These are phyloP conservation scores for Allium cepa DNA, from an alignment of 106 monocot genomes.

Conservation along the genomic window DNA sequence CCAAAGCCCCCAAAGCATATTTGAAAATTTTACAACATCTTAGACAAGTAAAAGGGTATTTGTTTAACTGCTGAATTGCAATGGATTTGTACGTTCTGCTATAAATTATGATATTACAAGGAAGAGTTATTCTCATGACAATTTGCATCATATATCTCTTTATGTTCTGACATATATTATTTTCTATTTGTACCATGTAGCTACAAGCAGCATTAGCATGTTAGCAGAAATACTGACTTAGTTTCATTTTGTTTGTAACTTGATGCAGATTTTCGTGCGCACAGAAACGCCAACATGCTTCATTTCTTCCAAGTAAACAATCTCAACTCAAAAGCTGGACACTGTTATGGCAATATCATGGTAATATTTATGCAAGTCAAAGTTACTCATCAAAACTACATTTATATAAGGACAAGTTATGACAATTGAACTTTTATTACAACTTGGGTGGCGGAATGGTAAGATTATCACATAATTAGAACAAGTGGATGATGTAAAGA, in stretches of 20 bases:
- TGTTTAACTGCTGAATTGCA: too few relatives aligned
- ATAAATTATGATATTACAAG: too few relatives aligned
- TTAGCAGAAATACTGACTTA: neutral
- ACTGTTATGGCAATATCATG: neutral
- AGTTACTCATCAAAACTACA: neutral
- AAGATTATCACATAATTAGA: neutral
- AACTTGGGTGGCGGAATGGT: too few relatives aligned
- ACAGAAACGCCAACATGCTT: slow-evolving; percentile 33
- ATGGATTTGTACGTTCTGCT: too few relatives aligned
- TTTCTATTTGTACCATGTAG: neutral
- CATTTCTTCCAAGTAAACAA: slow-evolving; percentile 41
- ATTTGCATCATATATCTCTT: too few relatives aligned
- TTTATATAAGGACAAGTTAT: neutral
- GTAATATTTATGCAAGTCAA: neutral
- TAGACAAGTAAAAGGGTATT: neutral
- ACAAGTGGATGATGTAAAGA: neutral
- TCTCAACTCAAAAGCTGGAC: neutral
- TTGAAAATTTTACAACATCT: too few relatives aligned
- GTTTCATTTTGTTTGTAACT: neutral
- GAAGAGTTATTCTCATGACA: too few relatives aligned
- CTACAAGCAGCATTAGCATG: neutral
- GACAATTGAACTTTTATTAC: too few relatives aligned
- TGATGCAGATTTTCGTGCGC: slow-evolving; percentile 42
- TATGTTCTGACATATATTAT: neutral
- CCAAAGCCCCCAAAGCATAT: too few relatives aligned